A percentile compares a stretch with the other conserved stretches of the same genome.
Conservation (phyloP, 176 grass and related monocot species). For the Ampelocalamus luodianensis region DNA sequence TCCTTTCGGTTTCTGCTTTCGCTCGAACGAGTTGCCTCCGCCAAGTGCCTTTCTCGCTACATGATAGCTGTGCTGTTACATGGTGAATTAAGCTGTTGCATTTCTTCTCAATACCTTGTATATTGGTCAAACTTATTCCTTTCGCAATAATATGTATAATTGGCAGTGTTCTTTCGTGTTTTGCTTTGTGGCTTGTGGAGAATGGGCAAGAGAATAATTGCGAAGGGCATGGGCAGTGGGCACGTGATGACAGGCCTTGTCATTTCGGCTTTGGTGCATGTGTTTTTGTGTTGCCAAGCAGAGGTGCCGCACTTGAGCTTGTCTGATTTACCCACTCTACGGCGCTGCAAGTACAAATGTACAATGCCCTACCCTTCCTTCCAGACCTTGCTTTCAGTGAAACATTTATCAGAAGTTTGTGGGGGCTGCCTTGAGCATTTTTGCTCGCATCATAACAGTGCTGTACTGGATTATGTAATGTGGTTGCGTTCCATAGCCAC, state of each 20-base stretch:
- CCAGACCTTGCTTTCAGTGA: neutral
- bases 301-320: neutral
- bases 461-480: neutral
- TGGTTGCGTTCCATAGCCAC: neutral
- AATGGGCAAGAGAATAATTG: neutral
- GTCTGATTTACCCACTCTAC: neutral
- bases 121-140: slow-evolving; percentile 41
- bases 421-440: neutral
- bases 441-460: neutral
- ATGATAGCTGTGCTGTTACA: slow-evolving; percentile 35
- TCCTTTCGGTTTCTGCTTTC: slow-evolving; percentile 10
- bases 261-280: neutral
- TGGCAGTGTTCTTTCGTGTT: neutral
- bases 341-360: neutral
- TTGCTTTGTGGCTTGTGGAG: neutral
- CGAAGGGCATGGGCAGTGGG: neutral
- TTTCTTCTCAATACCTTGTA: slow-evolving; percentile 46
- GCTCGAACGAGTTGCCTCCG: slow-evolving; percentile 16
- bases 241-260: neutral
- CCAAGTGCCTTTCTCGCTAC: slow-evolving; percentile 16
- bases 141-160: slow-evolving; percentile 47
- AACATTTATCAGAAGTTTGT: neutral
- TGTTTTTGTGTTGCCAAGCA: neutral
- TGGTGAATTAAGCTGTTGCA: slow-evolving; percentile 41
- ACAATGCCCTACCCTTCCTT: neutral